Evolutionary conservation across 1,139 yeast genomes (phyloP), one percentile per base, ranked within the genome.

Genomic region (Taphrina confusa): DNA sequence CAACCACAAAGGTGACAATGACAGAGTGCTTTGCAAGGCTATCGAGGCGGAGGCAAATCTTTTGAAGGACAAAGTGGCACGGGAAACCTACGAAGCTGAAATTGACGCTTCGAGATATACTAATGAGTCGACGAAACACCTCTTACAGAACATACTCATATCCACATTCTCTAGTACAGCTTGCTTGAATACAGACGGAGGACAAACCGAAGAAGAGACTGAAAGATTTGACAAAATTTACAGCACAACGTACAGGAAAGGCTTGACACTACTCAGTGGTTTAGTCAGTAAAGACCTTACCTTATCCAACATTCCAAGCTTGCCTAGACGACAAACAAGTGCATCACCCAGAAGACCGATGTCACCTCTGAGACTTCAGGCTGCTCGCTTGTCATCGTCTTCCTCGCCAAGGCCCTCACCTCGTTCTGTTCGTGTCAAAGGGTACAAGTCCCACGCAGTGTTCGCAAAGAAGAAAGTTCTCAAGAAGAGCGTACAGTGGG

Each of bases 401-500:
- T 54, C 58, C 3, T 54, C 58, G 11, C 58, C 58, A 27, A 31
- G 58, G 18, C 36, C 58, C 1, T 54, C 58, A 23, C 58, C 58
- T 9, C 36, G 58, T 9, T 27, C 40, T 23, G 31, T 54, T 4
- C 36, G 51, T 3, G 39, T 36, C 3, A 45, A 37, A 11, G 51
- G 30, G 3, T 22, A 44, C 9, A 54, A 54, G 27, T 34, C 51
- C 6, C 58, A 54, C n/a, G 27, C 58, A 2, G 46, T 54, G 34
- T 54, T 54, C 22, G 44, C 50, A 16, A 54, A 54, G 44, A 54
- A 54, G 51, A 54, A 44, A 28, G 18, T 36, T 4, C 12, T 22
- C 14, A 54, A 54, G 44, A 54, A 54, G 36, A 54, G 51, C 23
- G 58, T 54, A 8, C 58, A 46, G 12, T 54, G 58, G 58, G 58